A percentile compares a stretch with the other conserved stretches of the same genome.
These are phyloP conservation scores for Boletellus emodensis DNA, from an alignment of 768 basidiomycete species.

Conservation along the genomic window DNA sequence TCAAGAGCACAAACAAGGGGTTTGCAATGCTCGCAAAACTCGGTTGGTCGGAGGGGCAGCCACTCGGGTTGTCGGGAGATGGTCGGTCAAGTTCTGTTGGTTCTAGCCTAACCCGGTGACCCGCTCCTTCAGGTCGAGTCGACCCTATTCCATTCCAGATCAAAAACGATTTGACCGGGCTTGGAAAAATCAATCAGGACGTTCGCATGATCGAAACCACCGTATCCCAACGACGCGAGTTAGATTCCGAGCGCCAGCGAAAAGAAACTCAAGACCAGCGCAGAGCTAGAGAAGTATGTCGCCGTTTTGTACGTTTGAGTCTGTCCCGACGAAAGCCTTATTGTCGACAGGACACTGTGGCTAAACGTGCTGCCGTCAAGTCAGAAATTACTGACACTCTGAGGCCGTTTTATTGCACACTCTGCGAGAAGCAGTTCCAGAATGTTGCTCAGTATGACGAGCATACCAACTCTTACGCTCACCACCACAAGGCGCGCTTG, in stretches of 20 bases:
- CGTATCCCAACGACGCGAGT: constrained; percentile 72
- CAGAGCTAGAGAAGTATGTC: constrained; percentile 58
- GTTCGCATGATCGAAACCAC: constrained; percentile 82
- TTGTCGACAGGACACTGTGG: constrained; percentile 51
- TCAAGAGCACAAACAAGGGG: constrained; percentile 76
- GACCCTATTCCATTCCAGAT: constrained; percentile 82
- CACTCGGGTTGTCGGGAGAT: constrained; percentile 70
- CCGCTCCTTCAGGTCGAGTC: constrained; percentile 53
- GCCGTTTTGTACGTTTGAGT: not conserved
- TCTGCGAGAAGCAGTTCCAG: constrained; percentile 86
- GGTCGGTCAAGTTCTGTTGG: constrained; percentile 40
- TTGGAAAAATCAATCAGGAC: constrained; percentile 77
- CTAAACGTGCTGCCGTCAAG: constrained; percentile 60
- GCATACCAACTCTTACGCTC: constrained; percentile 85
- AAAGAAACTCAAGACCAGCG: constrained; percentile 81
- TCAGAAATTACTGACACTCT: constrained; percentile 66
- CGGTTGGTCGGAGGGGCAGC: constrained; percentile 79
- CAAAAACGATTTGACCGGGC: constrained; percentile 72
- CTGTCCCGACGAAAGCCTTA: constrained; percentile 6
- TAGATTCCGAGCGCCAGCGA: constrained; percentile 78
- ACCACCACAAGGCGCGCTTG: constrained; percentile 80
- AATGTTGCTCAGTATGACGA: constrained; percentile 86
- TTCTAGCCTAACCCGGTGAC: not conserved
- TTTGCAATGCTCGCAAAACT: constrained; percentile 77
- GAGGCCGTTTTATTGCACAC: constrained; percentile 71